phyloP scores from a whole-genome alignment of 2,329 filamentous ascomycete genomes.

The Sarocladium brachiariae region DNA sequence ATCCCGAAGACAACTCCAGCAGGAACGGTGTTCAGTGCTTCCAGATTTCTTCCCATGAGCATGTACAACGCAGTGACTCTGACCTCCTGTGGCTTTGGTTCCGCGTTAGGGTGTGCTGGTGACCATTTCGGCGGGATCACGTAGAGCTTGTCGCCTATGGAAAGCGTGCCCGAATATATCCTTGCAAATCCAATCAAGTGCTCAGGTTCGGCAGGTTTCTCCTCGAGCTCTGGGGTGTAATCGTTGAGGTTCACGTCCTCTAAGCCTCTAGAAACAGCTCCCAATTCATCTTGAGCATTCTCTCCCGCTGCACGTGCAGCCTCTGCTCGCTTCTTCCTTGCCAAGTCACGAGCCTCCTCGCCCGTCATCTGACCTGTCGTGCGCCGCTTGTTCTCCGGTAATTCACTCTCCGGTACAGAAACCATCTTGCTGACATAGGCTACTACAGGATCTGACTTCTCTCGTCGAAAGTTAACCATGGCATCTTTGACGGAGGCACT shows the following conservation, averaged over 20 bases:
- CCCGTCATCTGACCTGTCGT: conserved; percentile 62
- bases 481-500: conserved; percentile 65
- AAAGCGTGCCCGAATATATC: conserved; percentile 84
- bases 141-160: conserved; percentile 84
- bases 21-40: conserved; percentile 75
- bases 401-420: conserved; percentile 83
- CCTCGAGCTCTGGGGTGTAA: conserved; percentile 36
- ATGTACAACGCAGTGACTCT: conserved; percentile 86
- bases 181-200: conserved; percentile 92
- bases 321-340: conserved; percentile 81
- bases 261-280: conserved; percentile 54
- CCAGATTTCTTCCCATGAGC: conserved; percentile 87
- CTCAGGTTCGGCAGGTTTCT: conserved; percentile 65
- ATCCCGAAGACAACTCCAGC: conserved; percentile 95
- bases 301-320: conserved; percentile 68
- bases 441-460: conserved; percentile 68
- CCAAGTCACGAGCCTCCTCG: conserved; percentile 84
- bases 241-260: conserved; percentile 55
- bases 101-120: conserved; percentile 64
- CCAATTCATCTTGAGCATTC: conserved; percentile 42
- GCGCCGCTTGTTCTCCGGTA: conserved; percentile 76
- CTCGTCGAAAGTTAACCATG: conserved; percentile 72
- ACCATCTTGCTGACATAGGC: conserved; percentile 99
- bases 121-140: conserved; percentile 91
- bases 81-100: conserved; percentile 71